Base-by-base conservation (phyloP, 2,329 filamentous ascomycete genomes). In the Colletotrichum graminicola region DNA sequence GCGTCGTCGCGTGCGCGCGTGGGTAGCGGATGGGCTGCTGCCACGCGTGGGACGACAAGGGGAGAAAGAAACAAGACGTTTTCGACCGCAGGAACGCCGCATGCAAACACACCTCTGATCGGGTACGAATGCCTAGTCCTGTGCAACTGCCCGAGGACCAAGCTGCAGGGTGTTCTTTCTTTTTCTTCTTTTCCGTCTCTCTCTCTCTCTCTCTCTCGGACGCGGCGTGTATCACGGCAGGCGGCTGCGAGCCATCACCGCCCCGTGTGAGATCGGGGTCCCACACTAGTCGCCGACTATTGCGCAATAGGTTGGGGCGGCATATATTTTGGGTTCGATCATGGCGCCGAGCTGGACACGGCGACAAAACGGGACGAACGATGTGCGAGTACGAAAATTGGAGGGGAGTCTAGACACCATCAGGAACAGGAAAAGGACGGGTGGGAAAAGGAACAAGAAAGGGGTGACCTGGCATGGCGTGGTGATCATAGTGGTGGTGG, bases 361-460 rank as follows among this genome's bases (percentile, higher is more conserved):
- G 23, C 45, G 3, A 3, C 10, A 39, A 39, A 51, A 45, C 14
- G 45, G 45, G 59, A n/a, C 12, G 32, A 11, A 23, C 21, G 54
- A 26, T 57, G 21, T 10, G 34, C 54, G 54, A n/a, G 36, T 5
- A 3, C 18, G n/a, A 16, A 34, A n/a, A 18, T 34, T 23, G 47
- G 57, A 29, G 41, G 57, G 41, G 57, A 5, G 16, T 34, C 29
- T 41, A 23, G 18, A 41, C 29, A 47, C 29, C 14, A 18, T 36
- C 29, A 34, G 64, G 47, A 54, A 47, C 26, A 41, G 21, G 7
- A 55, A 67, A 18, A 36, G 62, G 54, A n/a, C 36, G 52, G 39
- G 12, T 18, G 41, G 32, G 26, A 41, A 39, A 43, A 66, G 32
- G n/a, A 36, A 60, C 39, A 49, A 41, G n/a, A 56, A 6, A 54